phyloP scores from a whole-genome alignment of 257 asterid genomes.

The Solanum megistacrolobum region DNA sequence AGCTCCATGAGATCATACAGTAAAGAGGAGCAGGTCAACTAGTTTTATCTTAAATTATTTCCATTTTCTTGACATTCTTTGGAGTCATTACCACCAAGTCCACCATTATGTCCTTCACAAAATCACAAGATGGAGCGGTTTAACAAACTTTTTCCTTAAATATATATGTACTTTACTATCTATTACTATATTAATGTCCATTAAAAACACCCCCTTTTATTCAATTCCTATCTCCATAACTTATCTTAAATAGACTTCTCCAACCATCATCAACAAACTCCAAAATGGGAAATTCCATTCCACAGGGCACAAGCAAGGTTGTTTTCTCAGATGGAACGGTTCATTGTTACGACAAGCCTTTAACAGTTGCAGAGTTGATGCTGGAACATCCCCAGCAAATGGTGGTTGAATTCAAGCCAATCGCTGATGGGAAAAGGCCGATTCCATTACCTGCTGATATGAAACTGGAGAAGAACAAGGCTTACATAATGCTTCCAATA shows the following conservation, averaged over 20 bases:
- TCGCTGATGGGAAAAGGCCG: slow-evolving; percentile 16
- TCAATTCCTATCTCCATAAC: neutral
- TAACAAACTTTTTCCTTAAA: slow-evolving; percentile 45
- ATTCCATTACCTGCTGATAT: slow-evolving; percentile 69
- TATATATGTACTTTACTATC: neutral
- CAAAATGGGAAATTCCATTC: slow-evolving; percentile 59
- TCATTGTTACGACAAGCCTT: slow-evolving; percentile 34
- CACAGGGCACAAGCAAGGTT: slow-evolving; percentile 40
- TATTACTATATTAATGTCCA: neutral
- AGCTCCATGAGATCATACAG: neutral
- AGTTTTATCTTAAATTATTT: neutral
- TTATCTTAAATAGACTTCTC: neutral
- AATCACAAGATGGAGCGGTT: slow-evolving; percentile 65
- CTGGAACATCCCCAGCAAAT: slow-evolving; percentile 63
- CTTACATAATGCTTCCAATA: slow-evolving; percentile 54
- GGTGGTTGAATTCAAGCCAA: slow-evolving; percentile 51
- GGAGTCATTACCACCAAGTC: slow-evolving; percentile 40
- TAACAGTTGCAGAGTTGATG: slow-evolving; percentile 84
- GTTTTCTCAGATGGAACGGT: slow-evolving; percentile 51
- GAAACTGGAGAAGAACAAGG: slow-evolving; percentile 45
- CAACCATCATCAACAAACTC: neutral
- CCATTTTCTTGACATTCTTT: slow-evolving; percentile 10
- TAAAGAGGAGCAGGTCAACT: slow-evolving; percentile 5
- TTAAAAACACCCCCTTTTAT: neutral
- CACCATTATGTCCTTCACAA: slow-evolving; percentile 29